Conservation (phyloP, 108 stramenopile genomes). For the Skeletonema potamos region DNA sequence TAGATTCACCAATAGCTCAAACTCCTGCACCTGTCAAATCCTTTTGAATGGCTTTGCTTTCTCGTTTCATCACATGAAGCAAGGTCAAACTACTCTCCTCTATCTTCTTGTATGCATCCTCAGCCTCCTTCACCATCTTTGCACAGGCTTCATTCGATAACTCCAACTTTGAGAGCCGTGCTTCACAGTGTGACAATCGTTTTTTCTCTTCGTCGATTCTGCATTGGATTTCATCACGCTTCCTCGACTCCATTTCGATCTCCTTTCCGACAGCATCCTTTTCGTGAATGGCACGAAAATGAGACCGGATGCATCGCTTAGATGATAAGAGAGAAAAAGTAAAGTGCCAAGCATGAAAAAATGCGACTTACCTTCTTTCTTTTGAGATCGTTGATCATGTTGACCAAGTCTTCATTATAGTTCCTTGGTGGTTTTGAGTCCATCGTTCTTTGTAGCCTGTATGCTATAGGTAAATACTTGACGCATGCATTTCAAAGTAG, state of each 20-base stretch:
- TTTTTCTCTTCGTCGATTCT: neutral
- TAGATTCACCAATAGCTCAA: neutral
- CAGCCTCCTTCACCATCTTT: constrained; percentile 20
- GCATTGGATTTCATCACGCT: constrained; percentile 8
- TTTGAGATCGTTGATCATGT: neutral
- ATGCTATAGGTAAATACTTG: no score
- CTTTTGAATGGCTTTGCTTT: constrained; percentile 35
- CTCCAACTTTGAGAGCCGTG: neutral
- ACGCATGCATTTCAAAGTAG: no score
- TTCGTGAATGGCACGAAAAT: neutral
- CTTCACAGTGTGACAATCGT: neutral
- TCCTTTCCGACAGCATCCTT: neutral
- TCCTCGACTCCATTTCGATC: neutral
- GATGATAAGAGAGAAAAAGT: neutral
- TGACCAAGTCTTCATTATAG: neutral
- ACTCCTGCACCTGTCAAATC: neutral
- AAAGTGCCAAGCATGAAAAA: no score
- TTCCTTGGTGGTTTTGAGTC: neutral
- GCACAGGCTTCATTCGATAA: constrained; percentile 15
- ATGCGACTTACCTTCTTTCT: neutral
- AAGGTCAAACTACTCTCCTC: constrained; percentile 81
- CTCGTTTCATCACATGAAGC: constrained; percentile 80
- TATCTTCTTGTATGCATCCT: constrained; percentile 73
- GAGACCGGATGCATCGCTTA: no score
- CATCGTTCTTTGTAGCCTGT: neutral